Evolutionary conservation across 2,329 filamentous ascomycete genomes (phyloP), one percentile per base, ranked within the genome.

Genomic region (Aquanectria penicillioides): DNA sequence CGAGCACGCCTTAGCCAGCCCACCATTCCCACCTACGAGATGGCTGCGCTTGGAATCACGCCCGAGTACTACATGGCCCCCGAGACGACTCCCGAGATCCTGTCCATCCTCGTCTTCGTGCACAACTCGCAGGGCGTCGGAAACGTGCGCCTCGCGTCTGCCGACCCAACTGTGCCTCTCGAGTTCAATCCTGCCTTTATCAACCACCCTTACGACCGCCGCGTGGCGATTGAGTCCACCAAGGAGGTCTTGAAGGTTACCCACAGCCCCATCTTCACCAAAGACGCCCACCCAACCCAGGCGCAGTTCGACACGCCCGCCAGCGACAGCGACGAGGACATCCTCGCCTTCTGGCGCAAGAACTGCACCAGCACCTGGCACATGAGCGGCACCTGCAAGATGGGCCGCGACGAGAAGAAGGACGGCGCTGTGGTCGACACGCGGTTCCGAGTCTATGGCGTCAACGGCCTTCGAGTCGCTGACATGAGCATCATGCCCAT

Each of bases 401-500:
- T 64, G 47, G 59, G 55, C 10, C 37, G 25, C 3, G 38, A 28
- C 9, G 55, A 47, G 22, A 22, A 56, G 31, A 38, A 54, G 23
- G 50, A 43, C 31, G 46, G 22, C 2, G 51, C 47, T 10, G 62
- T 62, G 6, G 62, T 64, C 2, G 59, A 64, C 67, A 74, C 63
- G 1, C 74, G 81, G 6, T 80, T 86, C 40, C 75, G 76, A 25
- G 75, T 86, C 0, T 71, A 77, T 22, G 83, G 83, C 0, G 69
- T 85, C 17, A 74, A 80, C 47, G 77, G 77, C 23, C 71, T 86
- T 13, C 75, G 82, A 6, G 75, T 86, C 1, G 80, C 78, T 2
- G 83, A 86, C 67, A 80, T 84, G 51, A 83, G 80, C 40, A 73
- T 84, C 8, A 76, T 84, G 20, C 83, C 83, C 4, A 71, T 84